A percentile compares a stretch with the other conserved stretches of the same genome.
Evolutionary conservation across 2,329 filamentous ascomycete genomes (phyloP).

Genomic region (Cladosporium sp.): DNA sequence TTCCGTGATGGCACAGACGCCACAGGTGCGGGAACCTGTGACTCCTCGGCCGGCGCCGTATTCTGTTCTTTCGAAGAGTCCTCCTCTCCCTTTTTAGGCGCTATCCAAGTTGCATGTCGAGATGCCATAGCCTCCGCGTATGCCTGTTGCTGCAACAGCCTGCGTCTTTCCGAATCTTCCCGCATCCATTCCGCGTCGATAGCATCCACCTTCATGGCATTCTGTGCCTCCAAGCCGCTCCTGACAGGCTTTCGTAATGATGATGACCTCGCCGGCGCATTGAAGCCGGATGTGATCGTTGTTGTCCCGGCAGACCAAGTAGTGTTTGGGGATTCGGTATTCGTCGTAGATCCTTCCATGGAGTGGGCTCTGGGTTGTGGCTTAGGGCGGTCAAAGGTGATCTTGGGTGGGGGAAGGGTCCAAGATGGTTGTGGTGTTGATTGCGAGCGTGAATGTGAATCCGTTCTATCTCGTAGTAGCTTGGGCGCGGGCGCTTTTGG

Average conservation of each 20-base stretch:
- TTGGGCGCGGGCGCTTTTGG: conserved; percentile 9
- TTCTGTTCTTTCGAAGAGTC: conserved; percentile 14
- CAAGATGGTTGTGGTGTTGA: conserved; percentile 19
- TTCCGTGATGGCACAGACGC: conserved; percentile 22
- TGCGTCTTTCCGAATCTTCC: conserved; percentile 38
- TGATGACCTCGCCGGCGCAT: conserved; percentile 32
- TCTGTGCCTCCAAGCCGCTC: conserved; percentile 20
- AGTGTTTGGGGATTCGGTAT: conserved; percentile 39
- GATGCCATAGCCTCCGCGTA: conserved; percentile 1
- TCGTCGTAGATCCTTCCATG: conserved; percentile 33
- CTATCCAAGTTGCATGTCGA: conserved; percentile 7
- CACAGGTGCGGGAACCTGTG: conserved; percentile 14
- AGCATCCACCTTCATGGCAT: conserved; percentile 34
- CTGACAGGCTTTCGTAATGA: conserved; percentile 34
- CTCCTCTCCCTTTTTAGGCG: background rate
- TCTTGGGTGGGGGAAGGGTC: conserved; percentile 29
- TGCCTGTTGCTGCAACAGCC: conserved; percentile 20
- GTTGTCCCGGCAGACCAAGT: conserved; percentile 38
- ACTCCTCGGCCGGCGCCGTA: background rate
- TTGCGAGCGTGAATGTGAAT: conserved; percentile 19
- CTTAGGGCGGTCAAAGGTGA: conserved; percentile 27
- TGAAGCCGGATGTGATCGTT: conserved; percentile 37
- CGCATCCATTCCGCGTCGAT: conserved; percentile 42
- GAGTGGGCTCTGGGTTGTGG: conserved; percentile 23
- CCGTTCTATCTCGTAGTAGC: conserved; percentile 19